Evolutionary conservation across 257 asterid genomes (phyloP).

Genomic region (Galeopsis tetrahit): DNA sequence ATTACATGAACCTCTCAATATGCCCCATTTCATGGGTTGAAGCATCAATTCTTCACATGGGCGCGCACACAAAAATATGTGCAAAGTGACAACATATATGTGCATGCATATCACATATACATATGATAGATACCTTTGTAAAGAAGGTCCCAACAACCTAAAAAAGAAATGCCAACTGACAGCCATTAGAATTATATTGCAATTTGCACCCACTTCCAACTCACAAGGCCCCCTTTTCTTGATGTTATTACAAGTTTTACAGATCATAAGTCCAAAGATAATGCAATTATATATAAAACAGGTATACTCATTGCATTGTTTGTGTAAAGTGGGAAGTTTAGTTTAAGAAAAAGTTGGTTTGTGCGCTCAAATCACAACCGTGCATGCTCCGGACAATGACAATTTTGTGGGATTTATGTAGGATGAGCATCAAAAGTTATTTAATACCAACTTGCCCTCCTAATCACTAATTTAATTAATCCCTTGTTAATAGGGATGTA

Average conservation of each 20-base stretch:
- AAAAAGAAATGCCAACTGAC: constrained; percentile 34
- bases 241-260: constrained; percentile 30
- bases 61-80: constrained; percentile 18
- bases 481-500: too few relatives aligned
- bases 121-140: constrained; percentile 31
- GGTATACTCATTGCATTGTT: constrained; percentile 26
- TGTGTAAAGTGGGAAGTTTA: constrained; percentile 1
- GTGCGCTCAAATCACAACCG: constrained; percentile 24
- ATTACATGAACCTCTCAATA: not conserved
- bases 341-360: constrained; percentile 22
- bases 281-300: constrained; percentile 19
- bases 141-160: constrained; percentile 18
- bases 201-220: constrained; percentile 32
- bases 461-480: not conserved
- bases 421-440: constrained; percentile 2
- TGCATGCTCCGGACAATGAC: not conserved
- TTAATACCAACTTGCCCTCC: constrained; percentile 13
- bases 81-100: constrained; percentile 21
- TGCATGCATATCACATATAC: constrained; percentile 12
- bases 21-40: constrained; percentile 22
- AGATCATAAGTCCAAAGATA: constrained; percentile 32
- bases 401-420: not conserved
- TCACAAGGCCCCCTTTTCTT: constrained; percentile 21
- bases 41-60: constrained; percentile 37
- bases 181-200: not conserved